phyloP scores from a whole-genome alignment of 108 stramenopile genomes.

The Cyclotella sp. region DNA sequence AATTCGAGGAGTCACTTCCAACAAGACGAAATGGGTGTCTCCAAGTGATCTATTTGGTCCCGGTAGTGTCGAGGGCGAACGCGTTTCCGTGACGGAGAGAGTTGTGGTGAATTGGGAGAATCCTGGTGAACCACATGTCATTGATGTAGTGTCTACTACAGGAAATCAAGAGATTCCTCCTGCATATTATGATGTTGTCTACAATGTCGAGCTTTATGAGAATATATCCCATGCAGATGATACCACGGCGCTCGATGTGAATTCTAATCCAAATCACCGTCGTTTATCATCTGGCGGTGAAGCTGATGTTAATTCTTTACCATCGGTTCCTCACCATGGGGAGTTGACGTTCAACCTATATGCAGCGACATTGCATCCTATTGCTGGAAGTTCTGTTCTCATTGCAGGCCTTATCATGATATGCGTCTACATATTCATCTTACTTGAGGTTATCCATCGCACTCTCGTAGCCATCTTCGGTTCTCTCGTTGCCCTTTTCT shows the following conservation, averaged over 20 bases:
- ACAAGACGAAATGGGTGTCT: constrained; percentile 22
- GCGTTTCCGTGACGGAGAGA: constrained; percentile 32
- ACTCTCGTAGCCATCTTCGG: constrained; percentile 73
- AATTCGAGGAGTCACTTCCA: constrained; percentile 28
- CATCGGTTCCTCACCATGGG: constrained; percentile 39
- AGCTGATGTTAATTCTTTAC: not conserved
- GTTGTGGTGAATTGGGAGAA: constrained; percentile 52
- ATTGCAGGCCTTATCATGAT: constrained; percentile 70
- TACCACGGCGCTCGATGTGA: constrained; percentile 1
- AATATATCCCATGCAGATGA: not conserved
- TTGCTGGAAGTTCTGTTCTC: constrained; percentile 52
- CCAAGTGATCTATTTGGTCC: constrained; percentile 47
- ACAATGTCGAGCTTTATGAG: not conserved
- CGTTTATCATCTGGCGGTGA: constrained; percentile 2
- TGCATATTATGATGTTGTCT: constrained; percentile 21
- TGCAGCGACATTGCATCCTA: constrained; percentile 38
- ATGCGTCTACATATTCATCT: constrained; percentile 66
- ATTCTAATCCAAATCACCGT: constrained; percentile 1
- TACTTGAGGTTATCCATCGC: constrained; percentile 70
- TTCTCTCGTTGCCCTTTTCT: constrained; percentile 60
- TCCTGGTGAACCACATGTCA: constrained; percentile 56
- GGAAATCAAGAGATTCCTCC: constrained; percentile 35
- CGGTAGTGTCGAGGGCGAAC: constrained; percentile 44
- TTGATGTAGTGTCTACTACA: constrained; percentile 49
- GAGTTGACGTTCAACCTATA: constrained; percentile 53